Conservation (phyloP, 768 basidiomycete genomes). For the Suillus lakei region DNA sequence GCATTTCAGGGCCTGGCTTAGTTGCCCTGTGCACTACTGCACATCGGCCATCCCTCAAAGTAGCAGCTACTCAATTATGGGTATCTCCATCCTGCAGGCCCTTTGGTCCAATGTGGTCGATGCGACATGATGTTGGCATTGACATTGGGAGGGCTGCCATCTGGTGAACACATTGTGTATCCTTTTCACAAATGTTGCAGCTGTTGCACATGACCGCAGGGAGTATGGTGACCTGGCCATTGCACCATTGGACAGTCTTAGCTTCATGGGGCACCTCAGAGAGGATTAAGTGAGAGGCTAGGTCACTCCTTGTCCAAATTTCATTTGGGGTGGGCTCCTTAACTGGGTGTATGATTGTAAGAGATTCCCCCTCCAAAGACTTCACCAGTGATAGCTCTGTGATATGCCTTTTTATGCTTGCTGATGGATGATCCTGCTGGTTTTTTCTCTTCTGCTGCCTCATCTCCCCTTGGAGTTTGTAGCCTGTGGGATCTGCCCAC, state of each 20-base stretch:
- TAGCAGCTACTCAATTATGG: background rate
- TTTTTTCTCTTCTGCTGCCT: no score
- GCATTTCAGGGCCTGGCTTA: no score
- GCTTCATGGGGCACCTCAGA: background rate
- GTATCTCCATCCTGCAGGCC: background rate
- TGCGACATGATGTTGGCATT: background rate
- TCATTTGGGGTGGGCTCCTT: background rate
- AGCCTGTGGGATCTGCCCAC: no score
- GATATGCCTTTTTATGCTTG: no score
- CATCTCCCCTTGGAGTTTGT: no score
- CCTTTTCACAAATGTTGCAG: background rate
- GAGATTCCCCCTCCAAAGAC: no score
- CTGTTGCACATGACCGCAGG: background rate
- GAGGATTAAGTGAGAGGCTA: background rate
- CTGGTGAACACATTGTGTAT: background rate
- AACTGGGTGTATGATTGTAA: no score
- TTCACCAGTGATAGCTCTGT: no score
- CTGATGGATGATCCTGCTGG: no score
- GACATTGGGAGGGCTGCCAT: background rate
- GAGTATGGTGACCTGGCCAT: background rate
- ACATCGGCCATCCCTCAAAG: background rate
- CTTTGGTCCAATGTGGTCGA: background rate
- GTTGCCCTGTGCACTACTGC: no score
- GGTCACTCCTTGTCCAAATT: no score
- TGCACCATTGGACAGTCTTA: background rate